Evolutionary conservation across 2,329 filamentous ascomycete genomes (phyloP).

Genomic region (Macrophomina phaseolina): DNA sequence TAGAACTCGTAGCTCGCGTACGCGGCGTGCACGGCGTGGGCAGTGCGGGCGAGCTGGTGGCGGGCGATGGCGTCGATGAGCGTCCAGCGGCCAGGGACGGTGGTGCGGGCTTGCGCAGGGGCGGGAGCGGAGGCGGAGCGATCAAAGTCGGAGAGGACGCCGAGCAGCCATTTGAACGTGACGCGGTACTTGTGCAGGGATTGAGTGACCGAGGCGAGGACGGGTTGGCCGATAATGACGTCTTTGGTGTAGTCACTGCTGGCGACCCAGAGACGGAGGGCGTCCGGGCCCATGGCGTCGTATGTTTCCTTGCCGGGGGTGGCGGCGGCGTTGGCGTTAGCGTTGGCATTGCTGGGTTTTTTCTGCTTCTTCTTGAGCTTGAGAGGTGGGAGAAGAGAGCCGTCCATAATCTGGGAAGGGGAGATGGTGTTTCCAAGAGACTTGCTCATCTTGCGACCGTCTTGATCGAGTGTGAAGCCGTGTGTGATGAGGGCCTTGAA

Average conservation of each 20-base stretch:
- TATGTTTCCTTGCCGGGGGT: constrained; percentile 49
- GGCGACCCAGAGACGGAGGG: constrained; percentile 87
- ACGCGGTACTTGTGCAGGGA: constrained; percentile 85
- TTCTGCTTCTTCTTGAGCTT: constrained; percentile 63
- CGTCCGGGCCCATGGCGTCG: constrained; percentile 83
- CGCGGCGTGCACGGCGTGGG: constrained; percentile 66
- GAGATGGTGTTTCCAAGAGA: constrained; percentile 88
- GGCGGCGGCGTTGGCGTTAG: background rate
- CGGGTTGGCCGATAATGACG: constrained; percentile 77
- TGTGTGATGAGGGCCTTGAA: constrained; percentile 93
- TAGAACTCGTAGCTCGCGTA: constrained; percentile 81
- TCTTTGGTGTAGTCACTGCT: constrained; percentile 91
- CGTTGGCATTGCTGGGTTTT: constrained; percentile 37
- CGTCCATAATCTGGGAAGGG: constrained; percentile 83
- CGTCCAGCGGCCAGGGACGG: background rate
- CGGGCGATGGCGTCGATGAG: constrained; percentile 70
- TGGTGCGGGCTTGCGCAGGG: background rate
- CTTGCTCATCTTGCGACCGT: constrained; percentile 99
- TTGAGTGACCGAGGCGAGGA: constrained; percentile 77
- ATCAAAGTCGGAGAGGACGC: constrained; percentile 58
- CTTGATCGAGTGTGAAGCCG: constrained; percentile 87
- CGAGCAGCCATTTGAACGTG: constrained; percentile 88
- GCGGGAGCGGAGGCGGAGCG: constrained; percentile 34
- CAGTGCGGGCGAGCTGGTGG: constrained; percentile 71
- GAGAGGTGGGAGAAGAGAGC: constrained; percentile 73